Conservation (phyloP, 2,329 filamentous ascomycete genomes). For the Cladosporium sp. region DNA sequence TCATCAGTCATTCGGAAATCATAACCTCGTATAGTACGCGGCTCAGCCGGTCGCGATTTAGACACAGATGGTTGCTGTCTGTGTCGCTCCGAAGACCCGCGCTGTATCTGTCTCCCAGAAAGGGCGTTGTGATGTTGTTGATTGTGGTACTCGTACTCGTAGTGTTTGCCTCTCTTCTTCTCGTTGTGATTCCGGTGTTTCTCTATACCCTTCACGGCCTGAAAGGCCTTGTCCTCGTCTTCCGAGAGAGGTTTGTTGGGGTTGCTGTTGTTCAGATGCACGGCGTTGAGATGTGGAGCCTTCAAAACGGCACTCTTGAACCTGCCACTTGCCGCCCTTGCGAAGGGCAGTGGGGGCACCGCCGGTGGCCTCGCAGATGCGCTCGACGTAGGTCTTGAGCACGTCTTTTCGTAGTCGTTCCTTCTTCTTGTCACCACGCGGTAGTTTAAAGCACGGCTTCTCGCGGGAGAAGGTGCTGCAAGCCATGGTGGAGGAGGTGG, state of each 20-base stretch:
- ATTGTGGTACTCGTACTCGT: conserved; percentile 26
- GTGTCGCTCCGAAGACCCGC: conserved; percentile 16
- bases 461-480: conserved; percentile 40
- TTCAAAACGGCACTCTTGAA: conserved; percentile 49
- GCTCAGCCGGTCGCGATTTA: conserved; percentile 17
- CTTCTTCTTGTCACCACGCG: conserved; percentile 45
- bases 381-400: conserved; percentile 43
- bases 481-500: conserved; percentile 40
- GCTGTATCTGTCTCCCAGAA: conserved; percentile 28
- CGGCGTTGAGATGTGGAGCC: conserved; percentile 38
- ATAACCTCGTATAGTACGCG: conserved; percentile 17
- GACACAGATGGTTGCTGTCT: conserved; percentile 23
- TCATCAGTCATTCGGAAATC: conserved; percentile 20
- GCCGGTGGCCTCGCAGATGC: conserved; percentile 37
- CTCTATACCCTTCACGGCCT: conserved; percentile 26
- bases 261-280: conserved; percentile 20
- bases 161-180: conserved; percentile 26
- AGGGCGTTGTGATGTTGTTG: conserved; percentile 26
- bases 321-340: conserved; percentile 30
- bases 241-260: conserved; percentile 22
- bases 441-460: conserved; percentile 49
- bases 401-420: conserved; percentile 38
- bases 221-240: conserved; percentile 28
- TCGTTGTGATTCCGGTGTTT: conserved; percentile 32
- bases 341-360: conserved; percentile 24